Base-by-base conservation (phyloP, 2,329 filamentous ascomycete species). In the Verticillium dahliae region DNA sequence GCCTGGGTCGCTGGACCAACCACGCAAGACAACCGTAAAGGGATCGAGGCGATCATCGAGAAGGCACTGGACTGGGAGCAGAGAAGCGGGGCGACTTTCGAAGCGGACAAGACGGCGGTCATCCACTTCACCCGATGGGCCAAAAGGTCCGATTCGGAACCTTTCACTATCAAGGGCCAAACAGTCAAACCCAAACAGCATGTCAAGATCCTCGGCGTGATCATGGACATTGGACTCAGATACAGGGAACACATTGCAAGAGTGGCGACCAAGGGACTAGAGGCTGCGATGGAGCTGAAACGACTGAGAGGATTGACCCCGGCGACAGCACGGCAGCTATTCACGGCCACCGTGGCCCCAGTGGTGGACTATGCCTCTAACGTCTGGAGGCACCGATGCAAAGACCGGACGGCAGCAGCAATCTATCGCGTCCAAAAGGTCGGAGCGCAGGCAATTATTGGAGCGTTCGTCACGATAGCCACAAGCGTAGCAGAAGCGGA, bases 331-430 rank as follows among this genome's bases (percentile, higher is more conserved):
- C 18, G 18, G 18, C 18, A 22, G 18, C 18, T 22, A 22, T 22
- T 22, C 18, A 22, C 18, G 18, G 18, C 18, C 18, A 22, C 18
- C 18, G 18, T 22, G 18, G 18, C 38, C 22, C 67, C 63, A 31
- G 64, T 67, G 35, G 63, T 69, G 45, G 68, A 70, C 60, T 70
- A 68, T 58, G 67, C 68, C 56, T 70, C 65, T n/a, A 69, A 66
- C 38, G 62, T 66, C 11, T 67, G 55, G 65, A 69, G 64, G 65
- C 65, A 69, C 58, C 56, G 37, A 55, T 69, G 33, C 61, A 68
- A 65, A 34, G 55, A 65, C 22, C 63, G 62, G 58, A 50, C 52
- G 13, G 57, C 41, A 27, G 59, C 58, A 37, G 52, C 60, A 7
- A 60, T 64, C 38, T 61, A 64, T 34, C 55, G 56, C 31, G 60